Conservation (phyloP, 2,329 filamentous ascomycete genomes). For the Penicillium decumbens region DNA sequence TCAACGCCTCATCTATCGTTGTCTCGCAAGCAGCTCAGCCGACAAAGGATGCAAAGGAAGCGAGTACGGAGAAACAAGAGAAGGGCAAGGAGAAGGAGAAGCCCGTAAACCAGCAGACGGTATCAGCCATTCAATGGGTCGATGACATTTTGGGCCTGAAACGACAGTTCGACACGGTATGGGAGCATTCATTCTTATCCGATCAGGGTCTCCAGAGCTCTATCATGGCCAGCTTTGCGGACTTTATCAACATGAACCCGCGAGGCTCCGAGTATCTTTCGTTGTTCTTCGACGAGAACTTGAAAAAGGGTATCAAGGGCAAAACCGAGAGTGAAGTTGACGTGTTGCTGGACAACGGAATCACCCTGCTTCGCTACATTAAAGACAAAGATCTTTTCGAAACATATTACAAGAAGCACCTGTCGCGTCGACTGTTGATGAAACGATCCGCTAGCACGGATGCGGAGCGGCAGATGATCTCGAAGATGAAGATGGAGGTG, state of each 20-base stretch:
- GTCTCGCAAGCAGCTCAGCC: conserved; percentile 52
- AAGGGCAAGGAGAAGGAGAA: conserved; percentile 48
- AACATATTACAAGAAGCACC: conserved; percentile 95
- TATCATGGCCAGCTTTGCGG: conserved; percentile 78
- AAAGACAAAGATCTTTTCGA: conserved; percentile 93
- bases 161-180: conserved; percentile 81
- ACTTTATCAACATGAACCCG: conserved; percentile 88
- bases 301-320: conserved; percentile 88
- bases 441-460: conserved; percentile 87
- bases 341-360: conserved; percentile 77
- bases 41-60: conserved; percentile 40
- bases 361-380: conserved; percentile 79
- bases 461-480: conserved; percentile 91
- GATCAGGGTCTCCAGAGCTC: conserved; percentile 77
- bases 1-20: conserved; percentile 62
- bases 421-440: conserved; percentile 80
- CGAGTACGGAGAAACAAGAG: conserved; percentile 47
- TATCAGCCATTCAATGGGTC: conserved; percentile 89
- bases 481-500: conserved; percentile 93
- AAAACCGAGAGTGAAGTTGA: conserved; percentile 89
- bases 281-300: conserved; percentile 91
- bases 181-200: conserved; percentile 64
- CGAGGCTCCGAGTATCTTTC: conserved; percentile 90
- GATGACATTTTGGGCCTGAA: conserved; percentile 83
- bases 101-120: conserved; percentile 71